Conservation (phyloP, 2,329 filamentous ascomycete genomes). For the Triangularia setosa region DNA sequence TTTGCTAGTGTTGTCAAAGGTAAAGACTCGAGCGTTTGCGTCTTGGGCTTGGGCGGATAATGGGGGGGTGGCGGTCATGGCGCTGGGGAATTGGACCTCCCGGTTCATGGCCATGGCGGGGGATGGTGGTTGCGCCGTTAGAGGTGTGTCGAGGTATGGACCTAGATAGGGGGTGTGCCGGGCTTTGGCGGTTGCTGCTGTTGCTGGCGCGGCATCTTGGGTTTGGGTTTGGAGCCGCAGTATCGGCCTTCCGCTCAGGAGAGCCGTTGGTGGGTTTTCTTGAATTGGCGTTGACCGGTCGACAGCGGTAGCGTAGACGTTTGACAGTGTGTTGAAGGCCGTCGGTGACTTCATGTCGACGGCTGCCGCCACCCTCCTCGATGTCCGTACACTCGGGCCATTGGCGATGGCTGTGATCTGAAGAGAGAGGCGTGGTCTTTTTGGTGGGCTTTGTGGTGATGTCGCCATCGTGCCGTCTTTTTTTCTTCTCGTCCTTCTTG, state of each 20-base stretch:
- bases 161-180: conserved; percentile 43
- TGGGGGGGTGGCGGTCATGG: conserved; percentile 58
- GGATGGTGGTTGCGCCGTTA: conserved; percentile 49
- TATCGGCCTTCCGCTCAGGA: conserved; percentile 43
- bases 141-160: conserved; percentile 50
- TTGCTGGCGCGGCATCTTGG: conserved; percentile 17
- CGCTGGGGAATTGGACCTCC: conserved; percentile 49
- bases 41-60: conserved; percentile 52
- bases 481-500: neutral
- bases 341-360: conserved; percentile 58
- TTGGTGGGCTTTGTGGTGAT: conserved; percentile 34
- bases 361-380: conserved; percentile 42
- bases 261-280: conserved; percentile 36
- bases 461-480: conserved; percentile 28
- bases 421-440: conserved; percentile 52
- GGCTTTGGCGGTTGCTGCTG: conserved; percentile 22
- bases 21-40: conserved; percentile 40
- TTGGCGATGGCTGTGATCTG: conserved; percentile 42
- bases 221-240: conserved; percentile 37
- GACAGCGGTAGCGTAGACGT: conserved; percentile 60
- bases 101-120: conserved; percentile 40
- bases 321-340: conserved; percentile 62
- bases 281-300: conserved; percentile 52
- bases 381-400: conserved; percentile 36
- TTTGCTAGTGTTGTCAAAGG: conserved; percentile 33